Percentiles rank a stretch among this genome's conserved stretches.
Conservation (phyloP, 768 basidiomycete genomes). For the Pleurotus ostreatus region DNA sequence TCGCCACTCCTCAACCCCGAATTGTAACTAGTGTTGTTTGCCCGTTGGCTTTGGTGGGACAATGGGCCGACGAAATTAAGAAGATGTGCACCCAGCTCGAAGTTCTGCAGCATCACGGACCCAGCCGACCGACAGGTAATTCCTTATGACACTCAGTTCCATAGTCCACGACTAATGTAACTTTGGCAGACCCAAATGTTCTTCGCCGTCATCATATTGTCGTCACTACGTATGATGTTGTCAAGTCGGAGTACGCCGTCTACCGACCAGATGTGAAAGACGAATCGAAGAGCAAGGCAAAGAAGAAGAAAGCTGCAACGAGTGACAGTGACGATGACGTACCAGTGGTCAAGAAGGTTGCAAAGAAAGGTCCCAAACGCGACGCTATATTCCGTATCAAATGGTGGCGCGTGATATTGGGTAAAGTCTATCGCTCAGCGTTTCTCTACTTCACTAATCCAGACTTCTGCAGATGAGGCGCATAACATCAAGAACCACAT, state of each 20-base stretch:
- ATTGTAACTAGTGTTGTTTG: constrained; percentile 65
- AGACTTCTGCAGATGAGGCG: constrained; percentile 67
- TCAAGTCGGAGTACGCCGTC: constrained; percentile 72
- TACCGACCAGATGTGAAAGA: constrained; percentile 50
- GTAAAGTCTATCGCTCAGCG: constrained; percentile 34
- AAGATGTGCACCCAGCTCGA: constrained; percentile 64
- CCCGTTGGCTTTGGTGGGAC: constrained; percentile 81
- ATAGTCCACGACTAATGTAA: no score
- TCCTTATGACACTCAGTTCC: no score
- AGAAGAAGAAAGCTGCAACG: constrained; percentile 32
- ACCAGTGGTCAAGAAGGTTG: constrained; percentile 28
- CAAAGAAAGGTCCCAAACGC: constrained; percentile 42
- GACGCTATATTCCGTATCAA: constrained; percentile 72
- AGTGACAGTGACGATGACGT: constrained; percentile 27
- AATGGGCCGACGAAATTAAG: constrained; percentile 86
- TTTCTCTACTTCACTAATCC: neutral
- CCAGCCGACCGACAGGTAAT: constrained; percentile 64
- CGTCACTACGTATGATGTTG: constrained; percentile 83
- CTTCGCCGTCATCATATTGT: constrained; percentile 64
- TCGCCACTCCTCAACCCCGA: constrained; percentile 1
- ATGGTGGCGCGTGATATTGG: constrained; percentile 85
- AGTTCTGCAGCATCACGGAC: constrained; percentile 83
- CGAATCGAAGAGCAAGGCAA: constrained; percentile 39
- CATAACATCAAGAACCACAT: constrained; percentile 90
- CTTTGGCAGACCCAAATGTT: constrained; percentile 43